Base-by-base conservation (phyloP, 139 green algal genomes). In the Micractinium sp. region DNA sequence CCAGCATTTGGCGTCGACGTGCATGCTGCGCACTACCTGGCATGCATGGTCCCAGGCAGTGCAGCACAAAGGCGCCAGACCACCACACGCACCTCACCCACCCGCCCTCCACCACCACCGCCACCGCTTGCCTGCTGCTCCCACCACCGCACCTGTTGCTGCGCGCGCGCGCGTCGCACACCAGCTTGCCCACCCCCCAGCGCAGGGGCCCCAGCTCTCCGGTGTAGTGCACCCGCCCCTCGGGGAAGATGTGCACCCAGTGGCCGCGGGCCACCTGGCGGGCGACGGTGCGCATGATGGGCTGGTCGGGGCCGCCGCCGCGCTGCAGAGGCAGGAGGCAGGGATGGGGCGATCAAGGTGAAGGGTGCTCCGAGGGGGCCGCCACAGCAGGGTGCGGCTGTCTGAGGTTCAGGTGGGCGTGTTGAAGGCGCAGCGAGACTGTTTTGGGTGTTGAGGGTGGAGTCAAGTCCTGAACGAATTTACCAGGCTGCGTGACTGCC, bases 241-340 rank as follows among this genome's bases (percentile, higher is more conserved):
- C 96, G 0, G 97, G 97, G 86, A 99, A 99, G 19, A 99, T 79
- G 90, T 99, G 97, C 88, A 98, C 76, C 97, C 97, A 99, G 78
- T 93, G 93, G 19, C 97, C 97, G 1, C 23, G 23, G 0, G 82
- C 91, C 47, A 96, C 87, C 25, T 66, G 67, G 0, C 71, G 53
- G 14, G 94, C 94, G 3, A 94, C 93, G 0, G 93, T 80, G 2
- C 56, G 63, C 90, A 98, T 94, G 47, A 95, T 82, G 19, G 94
- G 93, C 93, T 99, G 97, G 39, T 93, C 53, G 33, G 95, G 84
- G 67, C 97, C 96, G 75, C 53, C 87, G 22, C 94, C 93, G 0
- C 96, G 91, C 82, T 96, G 83, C 38, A 85, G 15, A 36, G n/a
- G 60, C 60, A 67, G 22, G 20, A 71, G 63, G 63, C 88, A 61